Base-by-base conservation (phyloP, 2,329 filamentous ascomycete genomes). In the Alternaria sp. region DNA sequence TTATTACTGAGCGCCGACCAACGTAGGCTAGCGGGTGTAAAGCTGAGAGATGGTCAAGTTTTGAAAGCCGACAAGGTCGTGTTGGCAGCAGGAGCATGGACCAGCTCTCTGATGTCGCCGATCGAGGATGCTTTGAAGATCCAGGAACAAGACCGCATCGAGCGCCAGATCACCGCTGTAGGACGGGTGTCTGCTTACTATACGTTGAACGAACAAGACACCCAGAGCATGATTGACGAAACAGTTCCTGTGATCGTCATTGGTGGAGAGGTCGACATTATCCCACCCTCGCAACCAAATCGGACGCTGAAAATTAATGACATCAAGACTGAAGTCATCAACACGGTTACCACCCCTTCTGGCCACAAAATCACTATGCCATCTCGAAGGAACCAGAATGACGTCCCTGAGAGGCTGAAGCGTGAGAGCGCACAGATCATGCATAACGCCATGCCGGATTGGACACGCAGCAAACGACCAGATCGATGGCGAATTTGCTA, bases 101-200 rank as follows among this genome's bases (percentile, higher is more conserved):
- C 87, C 6, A 84, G 84, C 36, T 77, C 82, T 26, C 70, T 89
- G 15, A 81, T 89, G 19, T 83, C 83, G 3, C 82, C 85, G 13
- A 43, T 84, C 3, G 84, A 86, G 66, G 82, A 84, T 59, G 65
- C 74, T 4, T 66, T 85, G 6, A 57, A 69, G 3, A 74, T 85
- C 58, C 80, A 81, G 47, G 83, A 83, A 2, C 78, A 82, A 3
- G 77, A 85, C 25, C 80, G 84, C 52, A 78, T 84, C 25, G 82
- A 87, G 59, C 78, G 83, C 26, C 88, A 90, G 66, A 80, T 85
- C 17, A 79, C 82, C 46, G 87, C 88, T 5, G 87, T 87, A 0
- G 89, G 86, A 2, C 86, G 89, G 15, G 85, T 85, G 3, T 87
- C 87, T 0, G 87, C 86, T 0, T 86, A 89, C 77, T 85, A 86